These are phyloP conservation scores for Spiraea crenata DNA, from an alignment of 331 rosid species.

Conservation along the genomic window DNA sequence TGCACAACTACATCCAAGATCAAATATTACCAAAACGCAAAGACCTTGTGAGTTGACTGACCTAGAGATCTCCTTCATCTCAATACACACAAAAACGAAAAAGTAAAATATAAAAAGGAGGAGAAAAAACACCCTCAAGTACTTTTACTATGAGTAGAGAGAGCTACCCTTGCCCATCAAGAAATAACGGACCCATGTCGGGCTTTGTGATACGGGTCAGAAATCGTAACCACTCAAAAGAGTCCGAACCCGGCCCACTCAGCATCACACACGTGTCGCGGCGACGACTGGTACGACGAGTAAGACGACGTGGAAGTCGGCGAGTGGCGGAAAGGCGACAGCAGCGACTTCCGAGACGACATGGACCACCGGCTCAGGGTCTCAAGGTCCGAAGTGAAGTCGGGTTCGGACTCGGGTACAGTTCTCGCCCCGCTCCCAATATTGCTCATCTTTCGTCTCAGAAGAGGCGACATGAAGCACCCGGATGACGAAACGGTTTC, in stretches of 20 bases:
- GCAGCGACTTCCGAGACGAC: constrained; percentile 49
- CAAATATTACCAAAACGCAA: not conserved
- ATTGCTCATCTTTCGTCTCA: constrained; percentile 34
- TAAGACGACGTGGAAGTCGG: constrained; percentile 41
- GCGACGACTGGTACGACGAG: constrained; percentile 57
- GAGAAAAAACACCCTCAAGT: not conserved
- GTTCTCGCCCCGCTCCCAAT: not conserved
- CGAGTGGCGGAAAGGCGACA: constrained; percentile 57
- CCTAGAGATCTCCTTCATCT: not conserved
- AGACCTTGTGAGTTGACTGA: constrained; percentile 1
- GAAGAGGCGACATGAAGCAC: constrained; percentile 70
- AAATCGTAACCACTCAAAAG: constrained; percentile 27
- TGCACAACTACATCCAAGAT: constrained; percentile 1
- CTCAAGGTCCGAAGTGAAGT: constrained; percentile 48
- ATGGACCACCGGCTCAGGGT: constrained; percentile 59
- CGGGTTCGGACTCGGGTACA: constrained; percentile 23
- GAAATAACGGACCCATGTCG: not conserved
- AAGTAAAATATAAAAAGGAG: not conserved
- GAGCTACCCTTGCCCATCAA: not conserved
- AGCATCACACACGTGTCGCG: constrained; percentile 50
- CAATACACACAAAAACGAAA: too few species aligned
- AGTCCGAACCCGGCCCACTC: constrained; percentile 92
- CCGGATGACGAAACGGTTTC: constrained; percentile 49
- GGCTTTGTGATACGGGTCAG: too few species aligned
- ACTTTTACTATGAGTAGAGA: constrained; percentile 1